A percentile compares a stretch with the other conserved stretches of the same genome.
Conservation (phyloP, 352 stramenopile genomes). For the Pythium periplocum region DNA sequence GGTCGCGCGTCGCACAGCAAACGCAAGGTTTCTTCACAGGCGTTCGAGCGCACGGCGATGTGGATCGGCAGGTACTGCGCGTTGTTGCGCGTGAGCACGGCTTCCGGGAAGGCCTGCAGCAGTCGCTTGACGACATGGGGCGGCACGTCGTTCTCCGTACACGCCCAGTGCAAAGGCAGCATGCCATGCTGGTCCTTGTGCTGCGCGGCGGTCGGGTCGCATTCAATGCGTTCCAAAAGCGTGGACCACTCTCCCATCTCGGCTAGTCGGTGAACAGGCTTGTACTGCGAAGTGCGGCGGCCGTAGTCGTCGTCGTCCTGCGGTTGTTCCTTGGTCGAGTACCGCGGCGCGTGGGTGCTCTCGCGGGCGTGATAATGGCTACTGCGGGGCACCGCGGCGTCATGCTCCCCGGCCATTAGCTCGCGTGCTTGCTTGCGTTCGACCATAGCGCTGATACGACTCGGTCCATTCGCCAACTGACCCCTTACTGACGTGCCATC, state of each 20-base stretch:
- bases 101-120: conserved; percentile 67
- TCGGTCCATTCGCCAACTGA: too few species aligned
- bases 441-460: too few species aligned
- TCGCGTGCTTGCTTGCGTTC: too few species aligned
- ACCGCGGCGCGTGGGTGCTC: too few species aligned
- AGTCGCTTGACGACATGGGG: conserved; percentile 50
- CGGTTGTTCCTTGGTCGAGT: conserved; percentile 1
- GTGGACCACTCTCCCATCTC: conserved; percentile 78
- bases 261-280: conserved; percentile 73
- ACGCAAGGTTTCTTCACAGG: conserved; percentile 40
- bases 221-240: conserved; percentile 50
- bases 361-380: too few species aligned
- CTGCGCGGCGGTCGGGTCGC: conserved; percentile 58
- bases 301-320: conserved; percentile 29
- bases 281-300: conserved; percentile 48
- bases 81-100: conserved; percentile 75
- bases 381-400: too few species aligned
- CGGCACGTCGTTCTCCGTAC: conserved; percentile 73
- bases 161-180: conserved; percentile 81
- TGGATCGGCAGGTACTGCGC: conserved; percentile 81
- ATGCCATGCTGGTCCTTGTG: conserved; percentile 84
- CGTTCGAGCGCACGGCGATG: conserved; percentile 65
- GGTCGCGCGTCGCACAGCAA: conserved; percentile 61
- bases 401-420: too few species aligned
- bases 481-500: too few species aligned